phyloP scores from a whole-genome alignment of 2,329 filamentous ascomycete genomes.

The Calcarisporium arbuscula region DNA sequence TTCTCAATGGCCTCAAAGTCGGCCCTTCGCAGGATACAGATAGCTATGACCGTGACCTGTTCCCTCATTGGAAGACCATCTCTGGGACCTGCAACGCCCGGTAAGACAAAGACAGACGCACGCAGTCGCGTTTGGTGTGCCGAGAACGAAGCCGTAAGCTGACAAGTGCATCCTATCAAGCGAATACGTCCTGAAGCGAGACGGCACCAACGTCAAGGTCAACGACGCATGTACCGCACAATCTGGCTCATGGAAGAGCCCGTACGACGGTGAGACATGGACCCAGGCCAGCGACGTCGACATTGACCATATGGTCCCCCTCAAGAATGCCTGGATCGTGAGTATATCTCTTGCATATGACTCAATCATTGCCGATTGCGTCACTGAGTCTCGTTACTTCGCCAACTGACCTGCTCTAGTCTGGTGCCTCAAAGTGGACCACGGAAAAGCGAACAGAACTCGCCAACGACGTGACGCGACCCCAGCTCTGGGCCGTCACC shows the following conservation, averaged over 20 bases:
- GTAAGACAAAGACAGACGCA: too few relatives aligned
- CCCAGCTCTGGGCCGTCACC: conserved; percentile 75
- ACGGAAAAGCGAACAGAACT: conserved; percentile 59
- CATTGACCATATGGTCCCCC: conserved; percentile 77
- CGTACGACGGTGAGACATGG: conserved; percentile 70
- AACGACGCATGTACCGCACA: conserved; percentile 55
- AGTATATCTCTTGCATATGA: conserved; percentile 20
- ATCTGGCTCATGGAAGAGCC: conserved; percentile 62
- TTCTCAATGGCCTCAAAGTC: conserved; percentile 54
- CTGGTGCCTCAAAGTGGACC: conserved; percentile 67
- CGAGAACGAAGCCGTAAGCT: too few relatives aligned
- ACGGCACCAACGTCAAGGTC: conserved; percentile 58
- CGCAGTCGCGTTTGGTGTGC: too few relatives aligned
- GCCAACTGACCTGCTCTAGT: conserved; percentile 33
- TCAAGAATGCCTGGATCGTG: conserved; percentile 75
- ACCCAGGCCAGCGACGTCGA: conserved; percentile 63
- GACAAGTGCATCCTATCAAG: conserved; percentile 15
- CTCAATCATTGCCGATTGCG: neutral
- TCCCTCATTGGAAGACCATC: conserved; percentile 66
- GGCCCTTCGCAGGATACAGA: conserved; percentile 45
- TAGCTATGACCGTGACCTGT: conserved; percentile 59
- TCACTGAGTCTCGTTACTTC: neutral
- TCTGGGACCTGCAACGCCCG: conserved; percentile 63
- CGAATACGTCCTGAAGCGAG: conserved; percentile 67
- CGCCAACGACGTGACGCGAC: conserved; percentile 70